phyloP scores from a whole-genome alignment of 768 basidiomycete genomes.

The Tricholoma hemisulphureum region DNA sequence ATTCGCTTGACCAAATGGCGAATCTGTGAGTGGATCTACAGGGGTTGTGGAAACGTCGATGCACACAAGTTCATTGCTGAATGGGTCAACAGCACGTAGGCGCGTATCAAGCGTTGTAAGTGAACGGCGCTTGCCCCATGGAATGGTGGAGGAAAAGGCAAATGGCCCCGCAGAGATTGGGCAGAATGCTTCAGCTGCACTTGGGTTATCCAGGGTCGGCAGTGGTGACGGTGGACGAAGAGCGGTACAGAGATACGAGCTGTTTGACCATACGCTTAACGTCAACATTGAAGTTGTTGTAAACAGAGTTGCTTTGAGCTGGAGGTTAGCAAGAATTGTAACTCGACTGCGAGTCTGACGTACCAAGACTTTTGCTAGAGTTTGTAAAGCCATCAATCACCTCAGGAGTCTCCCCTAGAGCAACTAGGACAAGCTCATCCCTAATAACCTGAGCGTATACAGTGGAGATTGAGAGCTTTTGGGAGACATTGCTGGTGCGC shows the following conservation, averaged over 20 bases:
- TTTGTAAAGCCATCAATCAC: conserved; percentile 60
- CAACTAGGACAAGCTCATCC: conserved; percentile 62
- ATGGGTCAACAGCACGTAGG: conserved; percentile 86
- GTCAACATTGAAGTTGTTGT: conserved; percentile 80
- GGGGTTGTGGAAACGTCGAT: conserved; percentile 78
- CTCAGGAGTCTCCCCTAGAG: conserved; percentile 63
- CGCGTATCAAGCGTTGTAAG: conserved; percentile 84
- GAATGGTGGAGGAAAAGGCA: conserved; percentile 75
- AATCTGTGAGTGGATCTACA: conserved; percentile 54
- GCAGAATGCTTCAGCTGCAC: conserved; percentile 55
- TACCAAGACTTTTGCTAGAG: conserved; percentile 64
- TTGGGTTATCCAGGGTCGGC: conserved; percentile 35
- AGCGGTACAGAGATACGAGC: conserved; percentile 74
- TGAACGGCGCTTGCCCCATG: conserved; percentile 60
- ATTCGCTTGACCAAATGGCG: conserved; percentile 64
- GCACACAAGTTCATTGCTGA: conserved; percentile 79
- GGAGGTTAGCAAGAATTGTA: conserved; percentile 13
- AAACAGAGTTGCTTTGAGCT: conserved; percentile 75
- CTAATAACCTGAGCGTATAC: conserved; percentile 72
- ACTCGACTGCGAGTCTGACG: conserved; percentile 24
- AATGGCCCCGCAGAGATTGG: conserved; percentile 78
- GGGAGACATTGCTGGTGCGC: conserved; percentile 41
- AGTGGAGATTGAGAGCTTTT: conserved; percentile 63
- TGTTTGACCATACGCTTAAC: conserved; percentile 66
- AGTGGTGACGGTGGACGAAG: conserved; percentile 78